Base-by-base conservation (phyloP, 371 early-diverging fungal genomes). In the Mucor sp. region DNA sequence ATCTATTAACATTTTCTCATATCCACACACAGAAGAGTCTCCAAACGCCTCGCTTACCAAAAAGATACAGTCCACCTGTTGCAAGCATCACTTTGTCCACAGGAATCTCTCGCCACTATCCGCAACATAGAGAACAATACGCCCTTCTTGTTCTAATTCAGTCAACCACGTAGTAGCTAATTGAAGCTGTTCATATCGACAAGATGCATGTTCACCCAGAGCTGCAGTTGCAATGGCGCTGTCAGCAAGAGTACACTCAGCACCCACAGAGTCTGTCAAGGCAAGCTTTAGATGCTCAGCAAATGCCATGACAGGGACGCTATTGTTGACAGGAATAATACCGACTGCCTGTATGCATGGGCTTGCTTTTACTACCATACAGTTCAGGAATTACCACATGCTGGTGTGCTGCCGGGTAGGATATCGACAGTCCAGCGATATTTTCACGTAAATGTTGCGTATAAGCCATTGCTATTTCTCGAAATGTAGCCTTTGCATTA, bases 31-130 rank as follows among this genome's bases (percentile, higher is more conserved):
- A 0, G 88, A 75, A 0, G 94, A 93, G 62, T 95, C 94, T 14
- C 88, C 94, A 72, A 94, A 94, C 6, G 93, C 97, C 11, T 94
- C 75, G 0, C 94, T 98, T 6, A 99, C 94, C 17, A 99, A 78
- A 25, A 99, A 74, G 62, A 97, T 92, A 72, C 97, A 96, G 79
- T 98, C 99, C 0, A 97, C 85, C 74, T 98, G 97, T 19, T 95
- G 90, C 67, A 99, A 93, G 72, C 98, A 98, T 9, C 94, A 89
- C 64, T 93, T 91, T 7, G 97, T 97, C 97, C 99, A 99, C 21
- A 91, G 94, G 2, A 95, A 90, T 37, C 85, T 89, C 39, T 91
- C 86, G 3, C 95, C 94, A 48, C 95, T 92, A 69, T 98, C 98
- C 0, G 97, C 99, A 33, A 98, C 87, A 72, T 95, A 96, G n/a